Evolutionary conservation across 148 eudicot genomes (phyloP).

Genomic region (Gaultheria prostrata): DNA sequence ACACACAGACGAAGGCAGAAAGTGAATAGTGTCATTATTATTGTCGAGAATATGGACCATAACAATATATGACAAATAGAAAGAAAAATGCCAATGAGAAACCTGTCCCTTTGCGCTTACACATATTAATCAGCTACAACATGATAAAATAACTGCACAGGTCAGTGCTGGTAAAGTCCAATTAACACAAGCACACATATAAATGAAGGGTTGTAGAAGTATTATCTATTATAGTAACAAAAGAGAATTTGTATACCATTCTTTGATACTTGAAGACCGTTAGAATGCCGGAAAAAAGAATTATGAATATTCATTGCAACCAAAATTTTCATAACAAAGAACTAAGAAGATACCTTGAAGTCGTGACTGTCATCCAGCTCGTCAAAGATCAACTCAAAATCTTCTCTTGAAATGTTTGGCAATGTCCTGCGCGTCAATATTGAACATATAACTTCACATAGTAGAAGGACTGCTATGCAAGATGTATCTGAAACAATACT

Average conservation of each 20-base stretch:
- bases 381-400: constrained; percentile 76
- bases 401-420: constrained; percentile 82
- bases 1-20: not conserved
- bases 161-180: not conserved
- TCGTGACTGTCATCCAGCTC: constrained; percentile 88
- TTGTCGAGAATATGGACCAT: not conserved
- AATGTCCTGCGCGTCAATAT: constrained; percentile 50
- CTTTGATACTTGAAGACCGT: not conserved
- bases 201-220: not conserved
- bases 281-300: not conserved
- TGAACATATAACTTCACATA: constrained; percentile 6
- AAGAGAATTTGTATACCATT: not conserved
- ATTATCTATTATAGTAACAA: not conserved
- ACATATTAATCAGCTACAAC: not conserved
- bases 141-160: not conserved
- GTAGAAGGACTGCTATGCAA: not conserved
- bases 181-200: not conserved
- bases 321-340: not conserved
- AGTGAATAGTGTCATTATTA: not conserved
- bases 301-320: not conserved
- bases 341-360: constrained; percentile 51
- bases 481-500: not conserved
- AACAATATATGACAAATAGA: not conserved
- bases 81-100: not conserved
- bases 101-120: not conserved